phyloP scores from a whole-genome alignment of 495 filamentous ascomycete genomes.

The Glarea lozoyensis region DNA sequence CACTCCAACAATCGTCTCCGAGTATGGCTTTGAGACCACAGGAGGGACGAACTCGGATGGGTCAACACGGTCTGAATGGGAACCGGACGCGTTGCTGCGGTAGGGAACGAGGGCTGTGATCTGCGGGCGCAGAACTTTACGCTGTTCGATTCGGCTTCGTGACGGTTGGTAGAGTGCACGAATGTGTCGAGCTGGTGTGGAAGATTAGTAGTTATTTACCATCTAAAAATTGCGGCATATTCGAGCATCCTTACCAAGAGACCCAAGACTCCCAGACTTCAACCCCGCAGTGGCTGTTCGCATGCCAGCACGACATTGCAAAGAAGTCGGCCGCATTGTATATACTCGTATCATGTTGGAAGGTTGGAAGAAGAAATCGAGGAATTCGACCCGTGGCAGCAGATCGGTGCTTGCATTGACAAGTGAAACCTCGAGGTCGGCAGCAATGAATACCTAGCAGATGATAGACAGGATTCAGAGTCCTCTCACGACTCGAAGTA shows the following conservation, averaged over 20 bases:
- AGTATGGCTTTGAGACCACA: constrained; percentile 47
- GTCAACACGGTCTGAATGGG: background rate
- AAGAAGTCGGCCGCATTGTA: constrained; percentile 16
- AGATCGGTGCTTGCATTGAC: background rate
- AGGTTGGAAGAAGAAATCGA: background rate
- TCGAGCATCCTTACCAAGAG: constrained; percentile 3
- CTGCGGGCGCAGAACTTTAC: constrained; percentile 5
- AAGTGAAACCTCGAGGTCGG: too few species aligned
- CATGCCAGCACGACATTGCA: constrained; percentile 19
- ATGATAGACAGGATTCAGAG: too few species aligned
- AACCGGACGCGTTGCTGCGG: constrained; percentile 9
- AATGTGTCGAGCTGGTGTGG: constrained; percentile 8
- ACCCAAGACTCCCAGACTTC: constrained; percentile 2
- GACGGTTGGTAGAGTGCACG: constrained; percentile 15
- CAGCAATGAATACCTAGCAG: too few species aligned
- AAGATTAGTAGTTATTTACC: background rate
- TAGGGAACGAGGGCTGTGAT: constrained; percentile 10
- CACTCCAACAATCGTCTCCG: constrained; percentile 58
- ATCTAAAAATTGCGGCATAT: background rate
- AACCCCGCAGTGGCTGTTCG: background rate
- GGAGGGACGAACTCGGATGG: constrained; percentile 22
- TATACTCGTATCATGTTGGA: constrained; percentile 19
- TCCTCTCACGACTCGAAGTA: too few species aligned
- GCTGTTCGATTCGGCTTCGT: constrained; percentile 8
- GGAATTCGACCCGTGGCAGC: background rate